Evolutionary conservation across 768 basidiomycete species (phyloP).

Genomic region (Auriscalpium vulgare): DNA sequence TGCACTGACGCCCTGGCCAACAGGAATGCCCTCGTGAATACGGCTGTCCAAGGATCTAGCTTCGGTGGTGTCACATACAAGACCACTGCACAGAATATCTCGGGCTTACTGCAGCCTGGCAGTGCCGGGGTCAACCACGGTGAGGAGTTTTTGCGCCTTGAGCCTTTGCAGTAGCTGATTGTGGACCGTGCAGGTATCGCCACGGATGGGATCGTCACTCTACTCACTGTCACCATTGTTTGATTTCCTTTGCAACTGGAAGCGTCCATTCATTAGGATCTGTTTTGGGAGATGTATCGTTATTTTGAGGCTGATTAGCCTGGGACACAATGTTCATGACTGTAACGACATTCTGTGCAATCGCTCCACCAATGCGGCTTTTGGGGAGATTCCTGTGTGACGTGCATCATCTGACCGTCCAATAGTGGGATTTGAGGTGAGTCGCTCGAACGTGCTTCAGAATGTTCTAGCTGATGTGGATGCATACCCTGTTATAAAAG

Average conservation of each 20-base stretch:
- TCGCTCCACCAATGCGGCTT: too few species aligned
- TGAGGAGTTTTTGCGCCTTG: constrained; percentile 14
- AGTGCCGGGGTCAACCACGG: constrained; percentile 46
- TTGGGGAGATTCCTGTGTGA: too few species aligned
- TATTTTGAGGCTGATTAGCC: too few species aligned
- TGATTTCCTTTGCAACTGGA: neutral
- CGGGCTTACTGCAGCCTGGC: constrained; percentile 48
- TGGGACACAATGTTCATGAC: too few species aligned
- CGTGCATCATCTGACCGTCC: too few species aligned
- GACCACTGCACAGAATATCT: constrained; percentile 39
- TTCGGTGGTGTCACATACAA: constrained; percentile 27
- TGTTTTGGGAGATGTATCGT: too few species aligned
- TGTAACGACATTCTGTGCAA: too few species aligned
- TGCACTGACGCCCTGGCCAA: neutral
- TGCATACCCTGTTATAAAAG: too few species aligned
- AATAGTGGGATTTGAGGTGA: too few species aligned
- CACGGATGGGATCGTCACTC: constrained; percentile 7
- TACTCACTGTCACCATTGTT: constrained; percentile 10
- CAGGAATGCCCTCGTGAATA: constrained; percentile 5
- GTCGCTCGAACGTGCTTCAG: too few species aligned
- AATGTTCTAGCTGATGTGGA: too few species aligned
- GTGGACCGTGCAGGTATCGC: constrained; percentile 4
- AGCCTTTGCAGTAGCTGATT: neutral
- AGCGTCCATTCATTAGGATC: too few species aligned
- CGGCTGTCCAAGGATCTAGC: neutral